Percentiles rank a stretch among this genome's conserved stretches.
Evolutionary conservation across 306 rosid species (phyloP).

Genomic region (Vigna trinervia): DNA sequence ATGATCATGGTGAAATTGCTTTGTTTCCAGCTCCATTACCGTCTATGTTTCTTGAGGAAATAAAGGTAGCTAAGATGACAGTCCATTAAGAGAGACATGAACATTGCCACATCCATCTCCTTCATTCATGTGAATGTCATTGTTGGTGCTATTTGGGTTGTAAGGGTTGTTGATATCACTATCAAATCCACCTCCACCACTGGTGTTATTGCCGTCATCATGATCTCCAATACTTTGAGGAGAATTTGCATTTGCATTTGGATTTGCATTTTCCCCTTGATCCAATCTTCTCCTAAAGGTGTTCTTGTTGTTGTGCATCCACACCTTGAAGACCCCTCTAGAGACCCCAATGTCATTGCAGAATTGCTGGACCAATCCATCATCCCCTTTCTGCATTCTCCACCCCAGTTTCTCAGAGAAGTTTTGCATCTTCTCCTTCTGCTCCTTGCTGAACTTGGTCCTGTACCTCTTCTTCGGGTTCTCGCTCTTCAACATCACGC

Average conservation of each 20-base stretch:
- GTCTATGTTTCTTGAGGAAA: conserved; percentile 14
- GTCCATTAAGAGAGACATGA: conserved; percentile 57
- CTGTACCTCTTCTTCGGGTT: conserved; percentile 66
- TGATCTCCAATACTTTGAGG: not conserved
- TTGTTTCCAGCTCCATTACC: not conserved
- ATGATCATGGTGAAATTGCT: conserved; percentile 12
- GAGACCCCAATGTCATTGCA: conserved; percentile 75
- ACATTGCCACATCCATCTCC: conserved; percentile 49
- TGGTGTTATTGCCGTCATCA: conserved; percentile 19
- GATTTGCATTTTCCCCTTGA: not conserved
- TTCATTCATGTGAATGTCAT: conserved; percentile 43
- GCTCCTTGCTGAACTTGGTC: conserved; percentile 83
- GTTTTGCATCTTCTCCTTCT: conserved; percentile 77
- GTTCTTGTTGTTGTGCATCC: conserved; percentile 98
- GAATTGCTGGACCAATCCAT: conserved; percentile 64
- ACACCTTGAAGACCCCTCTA: conserved; percentile 76
- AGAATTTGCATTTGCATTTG: not conserved
- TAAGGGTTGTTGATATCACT: conserved; percentile 43
- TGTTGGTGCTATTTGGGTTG: conserved; percentile 28
- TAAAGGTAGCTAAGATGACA: conserved; percentile 51
- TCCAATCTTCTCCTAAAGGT: conserved; percentile 54
- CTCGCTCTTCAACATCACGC: conserved; percentile 6
- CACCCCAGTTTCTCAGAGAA: conserved; percentile 84
- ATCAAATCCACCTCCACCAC: not conserved
- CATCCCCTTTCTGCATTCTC: conserved; percentile 73